Base-by-base conservation (phyloP, 176 grass and related monocot species). In the Coix lacrymajobi region DNA sequence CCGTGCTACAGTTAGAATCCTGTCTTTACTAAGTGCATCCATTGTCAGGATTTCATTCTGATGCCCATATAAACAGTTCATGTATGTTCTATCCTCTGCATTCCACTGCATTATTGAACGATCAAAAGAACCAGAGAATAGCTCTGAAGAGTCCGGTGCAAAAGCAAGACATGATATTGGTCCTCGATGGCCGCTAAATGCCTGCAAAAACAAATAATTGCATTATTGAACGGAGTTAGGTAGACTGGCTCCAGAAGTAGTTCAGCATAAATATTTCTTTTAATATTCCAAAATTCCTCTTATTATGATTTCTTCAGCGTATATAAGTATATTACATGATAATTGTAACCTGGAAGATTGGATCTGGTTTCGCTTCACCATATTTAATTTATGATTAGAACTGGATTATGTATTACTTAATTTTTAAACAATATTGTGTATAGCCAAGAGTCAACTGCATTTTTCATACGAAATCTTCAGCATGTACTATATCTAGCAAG, bases 21-120 rank as follows among this genome's bases (percentile, higher is more conserved):
- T 83, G 64, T 97, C 94, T 89, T 93, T 97, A 70, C 66, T 75
- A 62, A 92, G 75, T 67, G 91, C 90, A 88, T 97, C 94, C 57
- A 93, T 94, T 54, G 89, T 86, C 71, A 97, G 64, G 29, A 97
- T 91, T 77, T 97, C 94, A 71, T 86, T 94, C 69, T 97, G 94
- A 76, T 97, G 94, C 20, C 94, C 94, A 45, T 88, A 92, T 69
- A 97, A 76, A 74, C 92, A 93, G 75, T 94, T 89, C 84, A 97
- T 91, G 45, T 97, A 92, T 66, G 94, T 93, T 85, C 89, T 88
- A 8, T 97, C 94, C 32, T 97, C 94, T 73, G 87, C 89, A 93
- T 97, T 97, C 94, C 94, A 97, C 78, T 91, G 89, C 85, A 93
- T 97, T 83, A 97, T 89, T 43, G 89, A 90, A 73, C 94, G 87